These are phyloP conservation scores for Chimonanthus salicifolius DNA, from an alignment of 164 flowering plant species.

Conservation along the genomic window DNA sequence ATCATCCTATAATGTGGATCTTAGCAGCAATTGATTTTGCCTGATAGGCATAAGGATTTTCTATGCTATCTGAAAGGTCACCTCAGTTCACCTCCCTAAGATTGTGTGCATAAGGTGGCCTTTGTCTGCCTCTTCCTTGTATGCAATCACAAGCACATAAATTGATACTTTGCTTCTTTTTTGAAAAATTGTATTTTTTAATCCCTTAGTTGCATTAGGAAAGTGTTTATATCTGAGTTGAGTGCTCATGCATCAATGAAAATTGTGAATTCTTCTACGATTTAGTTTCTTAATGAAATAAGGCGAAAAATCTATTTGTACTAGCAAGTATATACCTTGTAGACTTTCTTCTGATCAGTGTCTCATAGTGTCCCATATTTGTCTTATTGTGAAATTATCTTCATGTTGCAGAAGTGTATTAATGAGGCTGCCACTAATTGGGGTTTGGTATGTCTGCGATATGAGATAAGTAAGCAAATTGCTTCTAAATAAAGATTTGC, in stretches of 20 bases:
- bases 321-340: not conserved
- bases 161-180: not conserved
- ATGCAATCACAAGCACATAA: not conserved
- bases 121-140: not conserved
- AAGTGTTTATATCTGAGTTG: not conserved
- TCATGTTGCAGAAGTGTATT: slow-evolving; percentile 58
- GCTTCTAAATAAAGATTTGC: not conserved
- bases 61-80: too few species aligned
- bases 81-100: too few species aligned
- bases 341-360: not conserved
- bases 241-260: not conserved
- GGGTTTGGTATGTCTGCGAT: slow-evolving; percentile 90
- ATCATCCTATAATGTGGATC: too few species aligned
- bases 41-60: too few species aligned
- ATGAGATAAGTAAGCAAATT: slow-evolving; percentile 74
- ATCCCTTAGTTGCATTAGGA: not conserved
- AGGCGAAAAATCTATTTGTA: not conserved
- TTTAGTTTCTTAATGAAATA: not conserved
- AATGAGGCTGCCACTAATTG: slow-evolving; percentile 83
- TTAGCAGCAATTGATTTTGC: too few species aligned
- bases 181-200: not conserved
- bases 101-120: too few species aligned
- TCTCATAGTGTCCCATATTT: not conserved
- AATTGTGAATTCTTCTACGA: not conserved
- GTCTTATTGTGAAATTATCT: slow-evolving; percentile 6